Base-by-base conservation (phyloP, 148 eudicot genomes). In the Chenopodium album region DNA sequence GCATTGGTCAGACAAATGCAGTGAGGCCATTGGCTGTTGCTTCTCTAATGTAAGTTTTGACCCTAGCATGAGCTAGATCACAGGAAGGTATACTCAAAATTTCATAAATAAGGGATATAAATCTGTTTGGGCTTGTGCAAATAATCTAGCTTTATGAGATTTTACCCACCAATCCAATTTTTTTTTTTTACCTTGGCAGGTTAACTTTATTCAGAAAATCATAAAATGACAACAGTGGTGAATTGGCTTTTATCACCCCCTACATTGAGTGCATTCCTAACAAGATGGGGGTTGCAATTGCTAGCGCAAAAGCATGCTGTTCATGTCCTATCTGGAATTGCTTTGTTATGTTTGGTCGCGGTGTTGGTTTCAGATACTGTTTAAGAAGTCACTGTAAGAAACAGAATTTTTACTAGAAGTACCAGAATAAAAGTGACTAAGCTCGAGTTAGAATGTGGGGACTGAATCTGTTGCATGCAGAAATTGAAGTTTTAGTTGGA, bases 1-100 rank as follows among this genome's bases (percentile, higher is more conserved):
- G 94, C 94, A 2, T 81, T 95, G 80, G 93, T 86, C 78, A 90
- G 97, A 79, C 94, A 92, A 29, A 60, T 79, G 28, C 82, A 71
- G 79, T 87, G 87, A 85, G 44, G 8, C 44, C 44, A 41, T 41
- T 41, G 44, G 44, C 83, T 52, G n/a, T 71, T 52, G 6, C 16
- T n/a, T 75, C 41, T 34, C 16, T 63, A 47, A 23, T 71, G 83
- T 70, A 76, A 84, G 80, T 80, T 76, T n/a, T 23, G 19, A 75
- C 71, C 60, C 78, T 75, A 31, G 8, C 47, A 48, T 63, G 26
- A 47, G 74, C 59, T 4, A 31, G 3, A 37, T 76, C 76, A 17
- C 68, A 8, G 66, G 66, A 34, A 34, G 47, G 28, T 56, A 37
- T 63, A 26, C 71, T 44, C 34, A 37, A 19, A 81, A 28, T 32